These are phyloP conservation scores for Mucor racemosus DNA, from an alignment of 371 early-diverging fungal species.

Conservation along the genomic window DNA sequence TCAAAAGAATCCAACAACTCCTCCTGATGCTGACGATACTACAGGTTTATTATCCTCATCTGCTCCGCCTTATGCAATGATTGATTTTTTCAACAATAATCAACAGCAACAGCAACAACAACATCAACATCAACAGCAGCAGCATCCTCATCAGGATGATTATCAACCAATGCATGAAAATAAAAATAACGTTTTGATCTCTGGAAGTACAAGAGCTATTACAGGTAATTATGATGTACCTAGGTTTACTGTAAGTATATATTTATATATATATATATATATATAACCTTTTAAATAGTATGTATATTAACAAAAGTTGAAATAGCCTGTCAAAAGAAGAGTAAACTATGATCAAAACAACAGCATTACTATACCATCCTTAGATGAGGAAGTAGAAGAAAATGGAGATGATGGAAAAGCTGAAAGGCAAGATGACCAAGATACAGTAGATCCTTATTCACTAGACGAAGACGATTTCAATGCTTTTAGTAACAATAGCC, in stretches of 20 bases:
- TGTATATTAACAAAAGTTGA: not conserved
- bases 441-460: slow-evolving; percentile 1
- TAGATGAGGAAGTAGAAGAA: slow-evolving; percentile 14
- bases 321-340: slow-evolving; percentile 26
- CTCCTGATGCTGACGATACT: slow-evolving; percentile 34
- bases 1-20: slow-evolving; percentile 11
- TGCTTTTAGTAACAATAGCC: slow-evolving; percentile 6
- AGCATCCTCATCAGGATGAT: not conserved
- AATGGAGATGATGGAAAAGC: not conserved
- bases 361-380: slow-evolving; percentile 25
- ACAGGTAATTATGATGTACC: not conserved
- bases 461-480: slow-evolving; percentile 10
- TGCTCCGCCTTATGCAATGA: slow-evolving; percentile 34
- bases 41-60: slow-evolving; percentile 35
- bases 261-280: no score
- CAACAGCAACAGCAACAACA: not conserved
- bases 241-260: slow-evolving; percentile 14
- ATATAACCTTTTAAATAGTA: no score
- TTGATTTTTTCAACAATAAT: slow-evolving; percentile 17
- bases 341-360: slow-evolving; percentile 12
- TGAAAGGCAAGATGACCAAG: not conserved
- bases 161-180: slow-evolving; percentile 5
- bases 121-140: not conserved
- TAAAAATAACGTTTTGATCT: slow-evolving; percentile 8
- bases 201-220: slow-evolving; percentile 11